Base-by-base conservation (phyloP, 129 eudicot species). In the Flaveria bidentis region DNA sequence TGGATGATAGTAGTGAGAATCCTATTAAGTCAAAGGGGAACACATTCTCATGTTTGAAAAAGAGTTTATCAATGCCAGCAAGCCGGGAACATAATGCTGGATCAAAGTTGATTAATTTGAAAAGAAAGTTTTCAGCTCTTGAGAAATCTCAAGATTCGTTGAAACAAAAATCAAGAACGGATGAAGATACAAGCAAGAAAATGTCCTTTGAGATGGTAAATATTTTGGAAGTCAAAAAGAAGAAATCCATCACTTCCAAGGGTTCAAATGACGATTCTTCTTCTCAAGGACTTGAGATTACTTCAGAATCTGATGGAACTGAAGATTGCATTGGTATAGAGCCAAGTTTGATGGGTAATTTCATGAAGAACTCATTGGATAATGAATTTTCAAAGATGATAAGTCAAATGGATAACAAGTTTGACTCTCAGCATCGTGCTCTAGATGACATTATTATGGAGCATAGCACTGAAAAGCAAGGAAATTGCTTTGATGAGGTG, bases 401-500 rank as follows among this genome's bases (percentile, higher is more conserved):
- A 39, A 57, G 67, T 61, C 67, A 61, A 25, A 41, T 26, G 18
- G 42, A 80, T 58, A 74, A 75, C 70, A 77, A 79, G 73, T 84
- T 85, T 71, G 85, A 78, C 75, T 57, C 28, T 9, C 33, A 17
- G 22, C 47, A 81, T 14, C 47, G 56, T 25, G 28, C 41, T 73
- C 67, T 28, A 7, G 77, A 78, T 22, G n/a, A 23, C 44, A 71
- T 64, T 64, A 6, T 64, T 16, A 36, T 15, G 57, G 39, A 47
- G 23, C 53, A 73, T 57, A 26, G 0, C 9, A 12, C 22, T 23
- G 85, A 85, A 30, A 76, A 56, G 58, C 82, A 78, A 18, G 81
- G 81, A 52, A 82, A 60, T 78, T 88, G 82, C 84, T 85, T 77
- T 81, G 58, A 33, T 11, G 90, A 84, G 28, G 85, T 90, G 49